These are phyloP conservation scores for Penicillium egyptiacum DNA, from an alignment of 495 filamentous ascomycete genomes.

Conservation along the genomic window DNA sequence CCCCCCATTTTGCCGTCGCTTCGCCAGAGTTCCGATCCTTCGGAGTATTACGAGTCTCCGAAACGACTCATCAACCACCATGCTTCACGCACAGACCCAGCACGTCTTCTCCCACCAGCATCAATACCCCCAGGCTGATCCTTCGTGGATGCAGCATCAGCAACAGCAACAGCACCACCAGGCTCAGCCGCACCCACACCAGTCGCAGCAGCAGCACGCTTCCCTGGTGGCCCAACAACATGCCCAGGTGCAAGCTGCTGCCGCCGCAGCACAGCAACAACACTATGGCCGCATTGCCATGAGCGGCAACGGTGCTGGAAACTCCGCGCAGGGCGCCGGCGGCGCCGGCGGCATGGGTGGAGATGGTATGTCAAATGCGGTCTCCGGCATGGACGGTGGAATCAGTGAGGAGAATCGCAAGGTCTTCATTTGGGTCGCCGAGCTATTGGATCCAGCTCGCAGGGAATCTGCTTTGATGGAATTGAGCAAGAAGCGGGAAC, in stretches of 20 bases:
- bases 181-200: conserved; percentile 58
- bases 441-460: conserved; percentile 82
- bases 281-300: conserved; percentile 76
- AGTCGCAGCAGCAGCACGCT: conserved; percentile 49
- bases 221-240: conserved; percentile 54
- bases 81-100: conserved; percentile 54
- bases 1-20: conserved; percentile 14
- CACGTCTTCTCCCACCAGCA: conserved; percentile 78
- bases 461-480: conserved; percentile 91
- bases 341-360: conserved; percentile 46
- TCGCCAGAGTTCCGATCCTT: conserved; percentile 23
- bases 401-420: conserved; percentile 90
- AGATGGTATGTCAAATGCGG: conserved; percentile 52
- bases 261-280: conserved; percentile 69
- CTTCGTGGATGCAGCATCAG: conserved; percentile 72
- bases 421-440: conserved; percentile 88
- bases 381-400: conserved; percentile 52
- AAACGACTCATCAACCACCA: conserved; percentile 37
- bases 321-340: conserved; percentile 41
- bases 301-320: conserved; percentile 51
- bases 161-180: conserved; percentile 65
- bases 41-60: conserved; percentile 41
- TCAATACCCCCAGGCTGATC: conserved; percentile 74
- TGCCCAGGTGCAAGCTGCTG: conserved; percentile 61
- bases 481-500: conserved; percentile 97